Conservation (phyloP, 352 stramenopile species). For the Phytophthora cryptogea region DNA sequence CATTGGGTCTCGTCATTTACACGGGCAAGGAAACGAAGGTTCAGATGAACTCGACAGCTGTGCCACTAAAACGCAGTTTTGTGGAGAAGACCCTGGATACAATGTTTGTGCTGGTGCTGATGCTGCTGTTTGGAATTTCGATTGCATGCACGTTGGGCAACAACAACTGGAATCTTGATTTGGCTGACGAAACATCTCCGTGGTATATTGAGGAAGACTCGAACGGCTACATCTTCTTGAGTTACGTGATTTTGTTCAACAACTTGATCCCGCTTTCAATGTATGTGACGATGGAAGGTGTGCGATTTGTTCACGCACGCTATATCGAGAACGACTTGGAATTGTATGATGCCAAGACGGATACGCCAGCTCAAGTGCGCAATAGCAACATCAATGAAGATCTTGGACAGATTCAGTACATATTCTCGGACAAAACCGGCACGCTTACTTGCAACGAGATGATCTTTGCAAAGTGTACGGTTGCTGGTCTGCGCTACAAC, state of each 20-base stretch:
- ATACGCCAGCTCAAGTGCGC: slow-evolving; percentile 81
- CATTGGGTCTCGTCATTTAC: slow-evolving; percentile 85
- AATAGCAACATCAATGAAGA: slow-evolving; percentile 92
- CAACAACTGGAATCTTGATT: slow-evolving; percentile 82
- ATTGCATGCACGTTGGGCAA: slow-evolving; percentile 83
- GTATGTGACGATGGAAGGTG: slow-evolving; percentile 91
- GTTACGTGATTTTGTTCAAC: slow-evolving; percentile 91
- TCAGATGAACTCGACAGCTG: slow-evolving; percentile 80
- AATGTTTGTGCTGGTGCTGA: slow-evolving; percentile 88
- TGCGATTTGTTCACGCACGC: slow-evolving; percentile 84
- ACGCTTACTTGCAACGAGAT: slow-evolving; percentile 90
- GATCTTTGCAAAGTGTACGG: slow-evolving; percentile 92
- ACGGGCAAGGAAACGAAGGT: slow-evolving; percentile 86
- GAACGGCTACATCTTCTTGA: slow-evolving; percentile 90
- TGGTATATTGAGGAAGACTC: slow-evolving; percentile 74
- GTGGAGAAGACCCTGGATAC: slow-evolving; percentile 88
- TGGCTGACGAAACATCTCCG: slow-evolving; percentile 49
- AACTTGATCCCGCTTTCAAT: slow-evolving; percentile 89
- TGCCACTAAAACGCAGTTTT: slow-evolving; percentile 85
- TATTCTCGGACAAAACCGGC: slow-evolving; percentile 90
- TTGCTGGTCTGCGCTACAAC: slow-evolving; percentile 92
- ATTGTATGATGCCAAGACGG: slow-evolving; percentile 76
- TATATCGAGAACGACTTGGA: slow-evolving; percentile 88
- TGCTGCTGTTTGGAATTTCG: slow-evolving; percentile 87
- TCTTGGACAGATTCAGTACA: slow-evolving; percentile 90